Conservation (phyloP, 176 grass and related monocot species). For the Eremochloa ophiuroides region DNA sequence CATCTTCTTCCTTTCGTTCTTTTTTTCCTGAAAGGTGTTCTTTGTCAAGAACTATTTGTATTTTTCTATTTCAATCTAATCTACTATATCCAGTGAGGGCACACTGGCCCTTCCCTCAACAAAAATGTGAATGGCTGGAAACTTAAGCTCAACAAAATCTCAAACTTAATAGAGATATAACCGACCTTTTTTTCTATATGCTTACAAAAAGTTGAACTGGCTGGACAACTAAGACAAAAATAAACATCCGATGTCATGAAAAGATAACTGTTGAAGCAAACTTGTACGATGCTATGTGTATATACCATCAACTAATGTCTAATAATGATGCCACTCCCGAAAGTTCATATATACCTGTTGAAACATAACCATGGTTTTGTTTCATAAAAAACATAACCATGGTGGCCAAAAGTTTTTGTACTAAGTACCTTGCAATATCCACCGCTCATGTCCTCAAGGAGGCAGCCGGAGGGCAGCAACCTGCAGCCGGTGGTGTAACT, state of each 20-base stretch:
- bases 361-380: too few species aligned
- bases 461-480: conserved; percentile 12
- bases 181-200: neutral
- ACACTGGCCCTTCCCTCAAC: too few species aligned
- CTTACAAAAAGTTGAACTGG: neutral
- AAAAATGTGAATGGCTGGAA: neutral
- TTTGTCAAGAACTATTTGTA: too few species aligned
- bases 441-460: conserved; percentile 27
- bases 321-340: neutral
- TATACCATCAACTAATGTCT: neutral
- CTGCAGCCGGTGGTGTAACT: neutral
- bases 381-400: neutral
- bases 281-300: neutral
- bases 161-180: neutral
- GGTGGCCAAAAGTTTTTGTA: neutral
- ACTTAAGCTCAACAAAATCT: neutral
- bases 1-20: too few species aligned
- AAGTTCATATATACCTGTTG: too few species aligned
- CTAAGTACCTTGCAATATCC: conserved; percentile 36
- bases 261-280: too few species aligned
- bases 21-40: too few species aligned
- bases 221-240: neutral
- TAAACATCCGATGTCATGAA: neutral
- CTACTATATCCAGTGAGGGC: too few species aligned
- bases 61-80: too few species aligned